Evolutionary conservation across 2,329 filamentous ascomycete species (phyloP), one percentile per base, ranked within the genome.

Genomic region (Colletotrichum falcatum): DNA sequence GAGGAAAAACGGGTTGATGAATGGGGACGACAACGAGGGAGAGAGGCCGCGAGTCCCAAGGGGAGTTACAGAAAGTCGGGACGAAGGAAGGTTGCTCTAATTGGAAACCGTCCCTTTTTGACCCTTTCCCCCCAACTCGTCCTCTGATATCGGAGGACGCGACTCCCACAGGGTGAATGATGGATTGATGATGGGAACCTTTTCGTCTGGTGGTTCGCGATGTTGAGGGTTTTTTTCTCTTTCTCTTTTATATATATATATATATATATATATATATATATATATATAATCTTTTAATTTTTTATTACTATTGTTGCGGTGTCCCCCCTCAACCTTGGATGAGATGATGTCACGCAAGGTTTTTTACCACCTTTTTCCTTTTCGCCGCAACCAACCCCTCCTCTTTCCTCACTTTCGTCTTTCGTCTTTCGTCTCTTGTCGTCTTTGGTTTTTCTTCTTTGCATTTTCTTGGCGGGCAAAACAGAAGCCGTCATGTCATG

Each of bases 401-500:
- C 37, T 14, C 6, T 39, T 39, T 16, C 1, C 6, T 16, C 6
- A 18, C 6, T 20, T 42, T n/a, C 18, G 16, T n/a, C n/a, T 44
- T 44, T 11, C 0, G 3, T 46, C 9, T 46, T 60, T 26, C 2
- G 23, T 7, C 30, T 33, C 30, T 33, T 33, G 4, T 33, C 18
- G 6, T 12, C 23, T 46, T 46, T 12, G 1, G 1, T 46, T 5
- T 46, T 51, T 26, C 30, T 4, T 3, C 28, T 30, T 20, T 55
- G 33, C 26, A 33, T 56, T 26, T 61, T 61, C 56, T 61, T 39
- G 66, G 55, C 55, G 33, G 53, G 44, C 51, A 56, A 44, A 46
- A 23, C 5, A 33, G 62, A 33, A 33, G 30, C 63, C 61, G 62
- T 70, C 63, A 61, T 70, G 65, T 30, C 37, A 58, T 46, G 30